Base-by-base conservation (phyloP, 768 basidiomycete species). In the Leccinum truebloodii region DNA sequence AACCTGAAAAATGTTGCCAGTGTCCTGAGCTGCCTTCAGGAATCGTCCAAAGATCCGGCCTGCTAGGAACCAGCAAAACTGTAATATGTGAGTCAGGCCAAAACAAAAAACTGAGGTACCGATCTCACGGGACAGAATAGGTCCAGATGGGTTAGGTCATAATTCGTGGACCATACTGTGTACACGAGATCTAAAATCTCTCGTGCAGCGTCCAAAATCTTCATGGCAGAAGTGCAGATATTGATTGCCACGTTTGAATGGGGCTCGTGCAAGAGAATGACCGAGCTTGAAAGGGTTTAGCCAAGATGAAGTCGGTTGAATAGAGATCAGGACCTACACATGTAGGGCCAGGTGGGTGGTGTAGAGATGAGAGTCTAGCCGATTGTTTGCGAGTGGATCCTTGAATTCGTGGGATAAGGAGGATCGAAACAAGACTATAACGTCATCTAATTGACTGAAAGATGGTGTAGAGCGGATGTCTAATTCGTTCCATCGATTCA, bases 181-280 rank as follows among this genome's bases (percentile, higher is more conserved):
- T 89, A 87, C 39, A 90, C 81, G 16, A 89, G 75, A 63, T 90
- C 86, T 48, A 91, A 75, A 44, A 89, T 84, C 1, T 82, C 79
- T 52, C 90, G 81, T 3, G 89, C 83, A 26, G 89, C 84, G 1
- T 81, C 81, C 8, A 91, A 75, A 32, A 91, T 86, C 67, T 84
- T 88, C 64, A 85, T 78, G 14, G 89, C 86, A 46, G 88, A 90
- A 46, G 85, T 78, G 65, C 89, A 92, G 37, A 83, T 83, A 18
- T 79, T 78, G 51, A 73, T 76, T 26, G 78, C 77, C 52, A 88
- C 77, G 60, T 84, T 81, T 18, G 89, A 88, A 67, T 90, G 89
- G 3, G 89, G 88, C 63, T 92, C 90, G 65, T 92, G 90, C 46
- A 92, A 74, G 20, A 90, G 76, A 55, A 92, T 87, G 14, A 76